Evolutionary conservation across 1,139 yeast species (phyloP).

Genomic region (Suhomyces taliae): DNA sequence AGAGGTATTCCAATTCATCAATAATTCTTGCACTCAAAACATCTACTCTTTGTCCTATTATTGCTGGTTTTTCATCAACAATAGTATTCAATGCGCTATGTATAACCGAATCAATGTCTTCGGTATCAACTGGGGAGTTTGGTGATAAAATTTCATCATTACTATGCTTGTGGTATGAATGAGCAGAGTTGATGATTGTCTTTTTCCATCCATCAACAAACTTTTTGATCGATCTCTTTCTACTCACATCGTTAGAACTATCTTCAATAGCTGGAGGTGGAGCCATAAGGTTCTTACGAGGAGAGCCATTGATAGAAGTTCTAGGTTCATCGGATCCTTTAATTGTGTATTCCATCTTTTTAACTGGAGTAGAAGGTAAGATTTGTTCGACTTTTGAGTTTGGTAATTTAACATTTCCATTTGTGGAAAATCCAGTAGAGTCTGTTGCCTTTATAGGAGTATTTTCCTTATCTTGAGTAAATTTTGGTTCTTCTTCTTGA

Average conservation of each 20-base stretch:
- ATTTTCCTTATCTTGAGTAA: not conserved
- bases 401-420: slow-evolving; percentile 51
- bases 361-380: slow-evolving; percentile 69
- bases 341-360: slow-evolving; percentile 50
- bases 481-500: not conserved
- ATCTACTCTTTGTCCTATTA: slow-evolving; percentile 57
- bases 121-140: slow-evolving; percentile 2
- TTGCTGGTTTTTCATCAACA: slow-evolving; percentile 13
- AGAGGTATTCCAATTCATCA: slow-evolving; percentile 61
- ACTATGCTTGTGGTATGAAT: slow-evolving; percentile 13
- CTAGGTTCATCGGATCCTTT: slow-evolving; percentile 6
- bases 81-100: slow-evolving; percentile 7
- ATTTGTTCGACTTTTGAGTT: slow-evolving; percentile 45
- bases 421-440: slow-evolving; percentile 48
- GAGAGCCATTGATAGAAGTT: slow-evolving; percentile 7
- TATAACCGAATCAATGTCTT: slow-evolving; percentile 8
- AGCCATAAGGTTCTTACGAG: slow-evolving; percentile 5
- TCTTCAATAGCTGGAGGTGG: slow-evolving; percentile 5
- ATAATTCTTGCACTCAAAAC: slow-evolving; percentile 76
- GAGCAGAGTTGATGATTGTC: slow-evolving; percentile 18
- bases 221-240: slow-evolving; percentile 40
- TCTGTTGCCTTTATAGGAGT: not conserved
- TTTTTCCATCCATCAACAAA: slow-evolving; percentile 47
- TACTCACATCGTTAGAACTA: slow-evolving; percentile 16
- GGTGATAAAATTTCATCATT: slow-evolving; percentile 1